Evolutionary conservation across 2,329 filamentous ascomycete species (phyloP).

Genomic region (Coleophoma cylindrospora): DNA sequence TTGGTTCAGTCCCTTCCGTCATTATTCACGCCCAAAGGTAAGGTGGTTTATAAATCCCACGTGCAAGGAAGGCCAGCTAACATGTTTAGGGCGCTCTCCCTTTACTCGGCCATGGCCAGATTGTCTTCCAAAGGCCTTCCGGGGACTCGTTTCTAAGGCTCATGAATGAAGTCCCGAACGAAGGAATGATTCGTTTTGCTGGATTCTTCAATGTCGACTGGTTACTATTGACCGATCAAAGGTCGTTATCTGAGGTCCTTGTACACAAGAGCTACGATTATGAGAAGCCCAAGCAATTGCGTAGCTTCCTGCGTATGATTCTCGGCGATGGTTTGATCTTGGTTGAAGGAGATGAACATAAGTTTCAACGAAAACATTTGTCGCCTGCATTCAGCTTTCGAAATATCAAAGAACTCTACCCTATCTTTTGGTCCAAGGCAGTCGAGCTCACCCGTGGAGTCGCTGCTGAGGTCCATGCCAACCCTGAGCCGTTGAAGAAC

Average conservation of each 20-base stretch:
- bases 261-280: slow-evolving; percentile 66
- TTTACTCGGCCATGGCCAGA: slow-evolving; percentile 1
- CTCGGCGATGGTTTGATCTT: slow-evolving; percentile 65
- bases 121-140: slow-evolving; percentile 8
- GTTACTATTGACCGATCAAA: slow-evolving; percentile 51
- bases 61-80: background rate
- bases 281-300: slow-evolving; percentile 50
- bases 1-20: slow-evolving; percentile 14
- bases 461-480: slow-evolving; percentile 37
- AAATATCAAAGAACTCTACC: slow-evolving; percentile 78
- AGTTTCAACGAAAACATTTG: slow-evolving; percentile 70
- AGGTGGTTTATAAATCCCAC: background rate
- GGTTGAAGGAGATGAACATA: slow-evolving; percentile 82
- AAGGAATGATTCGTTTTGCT: slow-evolving; percentile 63
- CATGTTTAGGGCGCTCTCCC: slow-evolving; percentile 1
- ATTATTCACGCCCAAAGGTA: slow-evolving; percentile 16
- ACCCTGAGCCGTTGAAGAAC: slow-evolving; percentile 26
- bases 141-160: slow-evolving; percentile 20
- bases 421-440: slow-evolving; percentile 76
- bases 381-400: slow-evolving; percentile 77
- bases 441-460: slow-evolving; percentile 61
- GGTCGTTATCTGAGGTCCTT: slow-evolving; percentile 63
- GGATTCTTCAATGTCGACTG: slow-evolving; percentile 55
- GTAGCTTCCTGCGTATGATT: slow-evolving; percentile 53
- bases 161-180: slow-evolving; percentile 53